Evolutionary conservation across 305 asterid genomes (phyloP), one percentile per base, ranked within the genome.

Genomic region (Fraxinus greggii): DNA sequence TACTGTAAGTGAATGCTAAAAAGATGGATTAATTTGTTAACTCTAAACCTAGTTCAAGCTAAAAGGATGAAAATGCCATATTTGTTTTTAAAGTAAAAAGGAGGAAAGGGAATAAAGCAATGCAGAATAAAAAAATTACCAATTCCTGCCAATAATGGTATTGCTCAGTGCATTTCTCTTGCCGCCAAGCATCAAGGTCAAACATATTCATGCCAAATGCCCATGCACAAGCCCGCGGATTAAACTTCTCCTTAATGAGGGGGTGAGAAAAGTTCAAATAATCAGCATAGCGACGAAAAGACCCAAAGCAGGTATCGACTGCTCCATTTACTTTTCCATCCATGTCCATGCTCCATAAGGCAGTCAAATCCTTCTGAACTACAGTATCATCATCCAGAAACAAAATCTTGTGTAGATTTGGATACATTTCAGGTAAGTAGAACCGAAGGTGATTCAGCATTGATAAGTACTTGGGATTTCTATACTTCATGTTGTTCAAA

Each of bases 141-240:
- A 88, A 80, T 76, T 92, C 88, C 86, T 90, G 94, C 95, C 95
- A 92, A 86, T 89, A 90, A 86, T 89, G 92, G 80, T 92, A 92
- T 76, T 88, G 85, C 35, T 92, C 92, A 1, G 97, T 92, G 83
- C 88, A 86, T 83, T 87, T 84, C 78, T 91, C 92, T 45, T 80
- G 86, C 83, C 97, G 89, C 97, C 97, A 92, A 77, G 91, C 93
- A 82, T 92, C 94, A 65, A 92, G 92, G 83, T 91, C 94, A 83
- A 92, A 92, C 78, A 92, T 84, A 78, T 92, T 92, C 94, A 92
- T 89, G 79, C 97, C 94, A 81, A 88, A 92, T 29, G 97, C 94
- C 97, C 97, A 92, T 32, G 93, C 97, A 83, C 97, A 92, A 32
- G 92, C 91, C 87, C 89, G 87, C 17, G 95, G 92, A 76, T 85